These are phyloP conservation scores for Colletotrichum destructivum DNA, from an alignment of 2,329 filamentous ascomycete genomes.

Conservation along the genomic window DNA sequence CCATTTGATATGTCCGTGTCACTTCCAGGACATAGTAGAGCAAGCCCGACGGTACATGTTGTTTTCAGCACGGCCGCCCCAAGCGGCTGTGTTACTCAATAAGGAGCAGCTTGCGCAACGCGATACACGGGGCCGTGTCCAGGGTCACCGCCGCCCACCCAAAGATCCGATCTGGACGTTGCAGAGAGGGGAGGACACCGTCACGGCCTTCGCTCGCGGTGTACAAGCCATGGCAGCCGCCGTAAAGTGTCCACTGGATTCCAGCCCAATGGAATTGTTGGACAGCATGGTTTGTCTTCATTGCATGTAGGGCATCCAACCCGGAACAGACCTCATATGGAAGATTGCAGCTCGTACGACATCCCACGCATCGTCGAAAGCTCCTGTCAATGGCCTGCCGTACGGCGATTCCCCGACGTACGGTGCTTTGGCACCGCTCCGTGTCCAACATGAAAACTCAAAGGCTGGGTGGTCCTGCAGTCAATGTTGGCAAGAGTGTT, in stretches of 20 bases:
- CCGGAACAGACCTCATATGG: conserved; percentile 33
- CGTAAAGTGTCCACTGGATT: conserved; percentile 42
- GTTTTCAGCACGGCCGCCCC: conserved; percentile 30
- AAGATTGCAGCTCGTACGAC: conserved; percentile 39
- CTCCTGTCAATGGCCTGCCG: conserved; percentile 23
- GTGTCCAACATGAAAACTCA: not conserved
- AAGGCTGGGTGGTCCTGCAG: not conserved
- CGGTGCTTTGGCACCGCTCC: conserved; percentile 21
- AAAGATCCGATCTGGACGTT: conserved; percentile 35
- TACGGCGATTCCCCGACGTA: conserved; percentile 20
- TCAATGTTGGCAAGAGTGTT: not conserved
- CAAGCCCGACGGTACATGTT: conserved; percentile 18
- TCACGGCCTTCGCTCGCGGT: conserved; percentile 13
- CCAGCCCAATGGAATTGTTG: conserved; percentile 34
- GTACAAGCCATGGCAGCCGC: conserved; percentile 24
- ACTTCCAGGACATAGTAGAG: conserved; percentile 27
- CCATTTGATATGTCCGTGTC: conserved; percentile 40
- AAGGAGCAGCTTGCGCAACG: conserved; percentile 41
- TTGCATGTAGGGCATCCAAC: conserved; percentile 31
- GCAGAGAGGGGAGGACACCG: conserved; percentile 3
- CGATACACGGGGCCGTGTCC: conserved; percentile 41
- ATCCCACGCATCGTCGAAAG: conserved; percentile 18
- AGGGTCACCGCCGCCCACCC: conserved; percentile 30
- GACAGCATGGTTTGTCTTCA: conserved; percentile 34
- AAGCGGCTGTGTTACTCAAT: conserved; percentile 42